phyloP scores from a whole-genome alignment of 83 land plant genomes.

The Picea abies region DNA sequence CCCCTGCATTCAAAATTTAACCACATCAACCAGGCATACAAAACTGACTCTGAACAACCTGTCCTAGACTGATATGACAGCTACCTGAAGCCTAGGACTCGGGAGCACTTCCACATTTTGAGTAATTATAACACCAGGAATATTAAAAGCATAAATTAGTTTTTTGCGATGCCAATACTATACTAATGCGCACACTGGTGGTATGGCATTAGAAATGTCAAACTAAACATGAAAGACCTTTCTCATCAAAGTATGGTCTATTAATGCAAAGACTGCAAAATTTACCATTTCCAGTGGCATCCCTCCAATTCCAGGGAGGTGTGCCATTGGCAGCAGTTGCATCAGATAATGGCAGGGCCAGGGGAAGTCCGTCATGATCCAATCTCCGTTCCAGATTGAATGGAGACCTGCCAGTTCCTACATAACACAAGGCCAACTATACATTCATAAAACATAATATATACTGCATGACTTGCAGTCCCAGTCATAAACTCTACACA shows the following conservation, averaged over 20 bases:
- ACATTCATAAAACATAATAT: neutral
- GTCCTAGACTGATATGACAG: neutral
- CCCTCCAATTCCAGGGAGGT: slow-evolving; percentile 87
- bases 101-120: neutral
- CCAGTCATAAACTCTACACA: neutral
- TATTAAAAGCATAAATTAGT: neutral
- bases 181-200: neutral
- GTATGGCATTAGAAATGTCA: neutral
- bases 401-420: slow-evolving; percentile 66
- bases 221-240: neutral
- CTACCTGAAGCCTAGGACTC: neutral
- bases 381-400: slow-evolving; percentile 74
- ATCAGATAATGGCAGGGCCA: slow-evolving; percentile 75
- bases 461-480: neutral
- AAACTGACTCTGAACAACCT: neutral
- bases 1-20: slow-evolving; percentile 6
- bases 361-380: slow-evolving; percentile 85
- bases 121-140: neutral
- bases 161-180: neutral
- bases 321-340: slow-evolving; percentile 68
- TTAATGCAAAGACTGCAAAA: neutral
- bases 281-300: slow-evolving; percentile 76
- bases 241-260: neutral
- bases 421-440: slow-evolving; percentile 4
- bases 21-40: neutral